A percentile compares a stretch with the other conserved stretches of the same genome.
Conservation (phyloP, 2,329 filamentous ascomycete species). For the Claviceps digitariae region DNA sequence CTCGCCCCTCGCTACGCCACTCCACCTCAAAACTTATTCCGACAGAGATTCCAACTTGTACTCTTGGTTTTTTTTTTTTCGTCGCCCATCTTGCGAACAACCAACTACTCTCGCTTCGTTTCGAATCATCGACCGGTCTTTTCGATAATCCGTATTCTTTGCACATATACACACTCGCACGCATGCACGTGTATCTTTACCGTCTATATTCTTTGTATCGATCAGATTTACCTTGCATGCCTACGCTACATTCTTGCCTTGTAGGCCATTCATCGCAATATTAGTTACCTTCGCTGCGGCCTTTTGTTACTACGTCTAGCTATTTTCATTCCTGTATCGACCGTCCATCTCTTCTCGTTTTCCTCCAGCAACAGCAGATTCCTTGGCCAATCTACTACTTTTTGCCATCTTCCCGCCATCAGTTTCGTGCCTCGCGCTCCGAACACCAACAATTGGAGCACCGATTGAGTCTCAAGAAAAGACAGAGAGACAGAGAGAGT, state of each 20-base stretch:
- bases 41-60: neutral
- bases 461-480: neutral
- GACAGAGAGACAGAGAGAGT: neutral
- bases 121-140: slow-evolving; percentile 5
- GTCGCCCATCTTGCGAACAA: neutral
- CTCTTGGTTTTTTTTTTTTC: neutral
- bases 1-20: neutral
- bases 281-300: neutral
- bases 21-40: neutral
- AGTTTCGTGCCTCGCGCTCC: neutral
- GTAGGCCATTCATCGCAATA: neutral
- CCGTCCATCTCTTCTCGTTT: neutral
- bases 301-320: neutral
- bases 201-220: neutral
- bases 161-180: neutral
- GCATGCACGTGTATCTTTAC: neutral
- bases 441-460: neutral
- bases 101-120: slow-evolving; percentile 5
- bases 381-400: neutral
- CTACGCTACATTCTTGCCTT: neutral
- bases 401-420: neutral
- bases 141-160: slow-evolving; percentile 4
- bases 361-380: neutral
- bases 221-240: neutral
- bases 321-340: neutral